A percentile compares a stretch with the other conserved stretches of the same genome.
These are phyloP conservation scores for Davidsoniella eucalypti DNA, from an alignment of 2,329 filamentous ascomycete species.

Conservation along the genomic window DNA sequence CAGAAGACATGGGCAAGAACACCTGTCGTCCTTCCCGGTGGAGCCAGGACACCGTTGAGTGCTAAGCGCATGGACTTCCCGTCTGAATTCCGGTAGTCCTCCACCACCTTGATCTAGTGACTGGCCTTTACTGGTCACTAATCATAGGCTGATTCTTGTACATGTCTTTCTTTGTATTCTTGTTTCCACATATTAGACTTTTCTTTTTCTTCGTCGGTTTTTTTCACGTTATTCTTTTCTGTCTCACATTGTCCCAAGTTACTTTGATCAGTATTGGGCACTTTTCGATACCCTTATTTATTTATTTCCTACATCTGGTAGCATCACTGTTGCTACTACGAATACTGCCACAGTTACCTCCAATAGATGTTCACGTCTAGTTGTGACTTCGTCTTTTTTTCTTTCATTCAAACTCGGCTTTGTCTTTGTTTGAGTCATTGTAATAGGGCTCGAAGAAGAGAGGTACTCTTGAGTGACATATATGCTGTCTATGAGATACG, in stretches of 20 bases:
- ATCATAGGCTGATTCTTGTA: background rate
- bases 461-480: too few relatives aligned
- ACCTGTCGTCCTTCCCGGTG: conserved; percentile 50
- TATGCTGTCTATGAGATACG: too few relatives aligned
- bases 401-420: too few relatives aligned
- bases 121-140: background rate
- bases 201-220: conserved; percentile 5
- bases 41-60: conserved; percentile 20
- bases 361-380: too few relatives aligned
- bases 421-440: too few relatives aligned
- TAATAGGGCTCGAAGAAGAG: too few relatives aligned
- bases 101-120: background rate
- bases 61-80: conserved; percentile 11
- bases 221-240: conserved; percentile 6
- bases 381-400: too few relatives aligned
- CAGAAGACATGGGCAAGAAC: conserved; percentile 63
- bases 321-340: background rate
- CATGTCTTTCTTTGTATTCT: conserved; percentile 7
- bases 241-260: background rate
- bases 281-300: conserved; percentile 12
- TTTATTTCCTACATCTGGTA: background rate
- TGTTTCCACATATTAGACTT: background rate
- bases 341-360: too few relatives aligned
- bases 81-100: conserved; percentile 9
- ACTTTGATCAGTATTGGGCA: conserved; percentile 3